Percentiles rank a stretch among this genome's conserved stretches.
phyloP scores from a whole-genome alignment of 2,329 filamentous ascomycete genomes.

The Xylariales sp. region DNA sequence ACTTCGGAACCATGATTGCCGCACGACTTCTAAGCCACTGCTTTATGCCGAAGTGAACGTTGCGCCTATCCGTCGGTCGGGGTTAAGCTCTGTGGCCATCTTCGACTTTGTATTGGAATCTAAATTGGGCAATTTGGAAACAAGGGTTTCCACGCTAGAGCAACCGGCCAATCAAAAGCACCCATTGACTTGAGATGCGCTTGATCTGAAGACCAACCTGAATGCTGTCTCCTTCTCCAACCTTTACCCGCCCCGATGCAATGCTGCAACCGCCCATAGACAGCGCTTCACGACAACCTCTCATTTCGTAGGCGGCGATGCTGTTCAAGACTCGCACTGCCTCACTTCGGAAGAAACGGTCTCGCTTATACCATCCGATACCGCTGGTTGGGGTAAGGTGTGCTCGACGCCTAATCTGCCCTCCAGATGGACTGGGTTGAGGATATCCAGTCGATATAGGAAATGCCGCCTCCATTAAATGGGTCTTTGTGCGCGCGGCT shows the following conservation, averaged over 20 bases:
- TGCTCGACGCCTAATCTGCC: constrained; percentile 3
- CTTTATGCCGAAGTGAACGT: too few species aligned
- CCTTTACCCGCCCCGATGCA: constrained; percentile 12
- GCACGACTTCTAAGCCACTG: too few species aligned
- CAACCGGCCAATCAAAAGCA: constrained; percentile 19
- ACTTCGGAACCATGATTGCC: too few species aligned
- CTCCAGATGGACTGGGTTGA: constrained; percentile 8
- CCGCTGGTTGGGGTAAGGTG: not conserved
- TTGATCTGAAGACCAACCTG: constrained; percentile 21
- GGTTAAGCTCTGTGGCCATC: too few species aligned
- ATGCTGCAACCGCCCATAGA: constrained; percentile 20
- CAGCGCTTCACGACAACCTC: constrained; percentile 27
- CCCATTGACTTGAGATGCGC: constrained; percentile 18
- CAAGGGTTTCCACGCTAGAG: not conserved
- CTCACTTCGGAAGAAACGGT: constrained; percentile 15
- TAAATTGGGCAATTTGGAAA: constrained; percentile 1
- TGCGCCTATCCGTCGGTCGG: too few species aligned
- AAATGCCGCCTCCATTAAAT: constrained; percentile 13
- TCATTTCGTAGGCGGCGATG: constrained; percentile 20
- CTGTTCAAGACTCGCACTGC: constrained; percentile 25
- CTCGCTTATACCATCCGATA: not conserved
- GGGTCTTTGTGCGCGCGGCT: constrained; percentile 16
- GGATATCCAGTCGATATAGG: constrained; percentile 18
- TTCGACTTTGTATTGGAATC: not conserved
- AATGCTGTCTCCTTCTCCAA: constrained; percentile 6